Conservation (phyloP, 331 rosid genomes). For the Arachis monticola region DNA sequence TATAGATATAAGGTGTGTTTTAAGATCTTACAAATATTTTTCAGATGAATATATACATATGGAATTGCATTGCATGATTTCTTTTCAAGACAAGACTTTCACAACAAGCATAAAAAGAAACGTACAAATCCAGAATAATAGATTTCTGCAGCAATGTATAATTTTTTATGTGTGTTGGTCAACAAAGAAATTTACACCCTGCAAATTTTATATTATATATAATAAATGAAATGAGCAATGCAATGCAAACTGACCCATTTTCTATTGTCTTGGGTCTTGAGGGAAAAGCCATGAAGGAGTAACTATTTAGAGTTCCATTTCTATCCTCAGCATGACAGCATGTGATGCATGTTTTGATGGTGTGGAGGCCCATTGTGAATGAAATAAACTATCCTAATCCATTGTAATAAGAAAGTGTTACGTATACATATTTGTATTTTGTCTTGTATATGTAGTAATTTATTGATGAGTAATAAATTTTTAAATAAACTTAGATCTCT, state of each 20-base stretch:
- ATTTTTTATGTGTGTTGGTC: background rate
- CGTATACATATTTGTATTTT: no score
- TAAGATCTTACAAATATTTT: no score
- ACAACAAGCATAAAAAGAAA: background rate
- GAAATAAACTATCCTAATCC: background rate
- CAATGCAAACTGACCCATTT: background rate
- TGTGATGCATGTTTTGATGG: slow-evolving; percentile 5
- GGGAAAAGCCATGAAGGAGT: slow-evolving; percentile 6
- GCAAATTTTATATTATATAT: background rate
- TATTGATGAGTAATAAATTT: no score
- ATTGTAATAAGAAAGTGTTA: background rate
- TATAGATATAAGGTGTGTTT: no score
- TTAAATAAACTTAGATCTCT: no score
- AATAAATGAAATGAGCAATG: background rate
- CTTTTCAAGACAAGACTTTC: background rate
- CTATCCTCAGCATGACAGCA: slow-evolving; percentile 6
- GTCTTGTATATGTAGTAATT: no score
- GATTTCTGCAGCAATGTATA: background rate
- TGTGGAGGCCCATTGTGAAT: slow-evolving; percentile 31
- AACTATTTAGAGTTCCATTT: slow-evolving; percentile 17
- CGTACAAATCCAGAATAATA: background rate
- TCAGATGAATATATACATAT: background rate
- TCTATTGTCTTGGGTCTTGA: background rate
- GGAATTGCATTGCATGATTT: background rate
- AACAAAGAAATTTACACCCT: background rate